These are phyloP conservation scores for Hordeum marinum DNA, from an alignment of 176 grass and related monocot species.

Conservation along the genomic window DNA sequence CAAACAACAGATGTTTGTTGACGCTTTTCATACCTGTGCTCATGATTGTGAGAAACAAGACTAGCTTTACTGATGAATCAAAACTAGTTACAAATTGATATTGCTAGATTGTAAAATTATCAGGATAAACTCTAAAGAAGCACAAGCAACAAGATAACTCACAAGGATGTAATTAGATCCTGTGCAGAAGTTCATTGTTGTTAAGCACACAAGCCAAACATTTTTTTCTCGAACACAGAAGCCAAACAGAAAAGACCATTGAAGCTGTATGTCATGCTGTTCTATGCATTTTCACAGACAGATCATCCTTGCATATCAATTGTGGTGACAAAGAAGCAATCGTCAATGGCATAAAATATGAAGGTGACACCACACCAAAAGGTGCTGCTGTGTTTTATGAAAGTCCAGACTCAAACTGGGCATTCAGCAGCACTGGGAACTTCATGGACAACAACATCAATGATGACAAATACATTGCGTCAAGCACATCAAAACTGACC, in stretches of 20 bases:
- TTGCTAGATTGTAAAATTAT: not conserved
- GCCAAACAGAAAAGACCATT: not conserved
- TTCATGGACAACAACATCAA: conserved; percentile 77
- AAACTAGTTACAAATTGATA: conserved; percentile 4
- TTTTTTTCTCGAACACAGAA: not conserved
- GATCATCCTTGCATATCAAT: conserved; percentile 64
- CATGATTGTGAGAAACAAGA: not conserved
- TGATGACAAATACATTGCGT: conserved; percentile 70
- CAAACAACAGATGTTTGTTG: not conserved
- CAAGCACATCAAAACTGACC: conserved; percentile 45
- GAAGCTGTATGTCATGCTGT: conserved; percentile 14
- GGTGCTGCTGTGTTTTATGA: conserved; percentile 52
- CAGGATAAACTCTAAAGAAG: conserved; percentile 4
- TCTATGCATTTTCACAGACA: conserved; percentile 39
- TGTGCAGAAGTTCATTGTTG: not conserved
- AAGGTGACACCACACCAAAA: conserved; percentile 61
- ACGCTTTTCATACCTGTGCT: not conserved
- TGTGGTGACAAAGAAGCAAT: conserved; percentile 72
- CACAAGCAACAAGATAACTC: not conserved
- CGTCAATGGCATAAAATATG: conserved; percentile 56
- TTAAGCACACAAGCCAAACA: not conserved
- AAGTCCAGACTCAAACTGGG: conserved; percentile 64
- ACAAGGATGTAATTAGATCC: not conserved
- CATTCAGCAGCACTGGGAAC: conserved; percentile 88
- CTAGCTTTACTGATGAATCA: not conserved